Evolutionary conservation across 257 asterid genomes (phyloP).

Genomic region (Vinca minor): DNA sequence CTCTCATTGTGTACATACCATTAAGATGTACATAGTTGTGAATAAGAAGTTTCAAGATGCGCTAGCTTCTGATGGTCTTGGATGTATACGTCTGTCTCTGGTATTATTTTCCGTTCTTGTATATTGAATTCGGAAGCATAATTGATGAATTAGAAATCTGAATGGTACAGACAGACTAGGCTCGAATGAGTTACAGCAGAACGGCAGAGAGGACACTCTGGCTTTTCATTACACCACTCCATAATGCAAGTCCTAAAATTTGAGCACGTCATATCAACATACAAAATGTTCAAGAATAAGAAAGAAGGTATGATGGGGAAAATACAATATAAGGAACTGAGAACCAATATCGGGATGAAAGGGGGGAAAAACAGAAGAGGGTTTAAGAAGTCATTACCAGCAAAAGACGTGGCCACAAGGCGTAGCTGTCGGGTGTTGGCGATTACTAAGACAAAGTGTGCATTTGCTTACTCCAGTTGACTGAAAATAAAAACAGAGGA

Average conservation of each 20-base stretch:
- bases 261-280: constrained; percentile 6
- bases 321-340: background rate
- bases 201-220: constrained; percentile 96
- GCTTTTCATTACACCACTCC: constrained; percentile 99
- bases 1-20: background rate
- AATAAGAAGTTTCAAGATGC: background rate
- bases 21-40: too few species aligned
- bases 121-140: background rate
- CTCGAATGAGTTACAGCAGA: constrained; percentile 79
- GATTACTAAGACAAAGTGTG: constrained; percentile 90
- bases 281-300: background rate
- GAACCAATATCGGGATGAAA: too few species aligned
- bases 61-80: too few species aligned
- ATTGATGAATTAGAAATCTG: constrained; percentile 56
- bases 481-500: constrained; percentile 28
- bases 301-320: background rate
- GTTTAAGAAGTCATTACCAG: constrained; percentile 57
- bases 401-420: constrained; percentile 98
- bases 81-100: too few species aligned
- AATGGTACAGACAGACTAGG: constrained; percentile 79
- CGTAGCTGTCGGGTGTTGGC: constrained; percentile 88
- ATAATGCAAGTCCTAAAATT: constrained; percentile 78
- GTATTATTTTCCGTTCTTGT: too few species aligned
- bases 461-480: constrained; percentile 71
- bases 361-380: background rate